Evolutionary conservation across 345 rosid species (phyloP), one percentile per base, ranked within the genome.

Genomic region (Populus nigra): DNA sequence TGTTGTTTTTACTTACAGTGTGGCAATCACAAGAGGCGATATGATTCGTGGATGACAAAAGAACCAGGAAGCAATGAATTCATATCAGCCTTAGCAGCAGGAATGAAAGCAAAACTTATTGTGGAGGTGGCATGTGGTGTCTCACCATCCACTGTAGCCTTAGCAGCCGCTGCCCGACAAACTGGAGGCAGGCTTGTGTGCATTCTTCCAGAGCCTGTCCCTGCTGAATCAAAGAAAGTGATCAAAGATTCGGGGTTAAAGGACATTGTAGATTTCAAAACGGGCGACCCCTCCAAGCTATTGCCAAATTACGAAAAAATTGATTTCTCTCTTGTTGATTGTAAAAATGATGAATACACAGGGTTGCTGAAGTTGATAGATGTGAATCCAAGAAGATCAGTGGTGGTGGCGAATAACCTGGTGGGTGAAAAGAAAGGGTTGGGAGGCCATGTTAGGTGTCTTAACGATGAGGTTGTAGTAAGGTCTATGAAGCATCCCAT

Each of bases 11-110:
- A 9, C 15, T 66, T 73, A 5, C 79, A 87, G 85, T 81, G 82
- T 50, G 71, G 76, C 36, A 80, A 84, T 80, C 73, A 1, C 8
- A 82, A 69, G 67, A 75, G 71, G 43, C 61, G 65, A 63, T 67
- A 80, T 36, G 78, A 75, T 9, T 39, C 80, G 31, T 38, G 79
- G 73, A 80, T 23, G 73, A 81, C 78, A 25, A 55, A 27, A 45
- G 89, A 86, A 75, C 86, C 77, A 11, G 89, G 84, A 31, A 81
- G 85, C 84, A 79, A 80, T 10, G 90, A 88, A 39, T 88, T 88
- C 79, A 79, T 84, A 79, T 88, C 91, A 47, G 91, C 91, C n/a
- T 76, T 88, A 29, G 89, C 91, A 29, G 89, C 89, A 3, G 88
- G 89, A 20, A 78, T 57, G 80, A 81, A 72, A 27, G 82, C 88